Conservation (phyloP, 1,139 yeast species). For the Scheffersomyces illinoinensis region DNA sequence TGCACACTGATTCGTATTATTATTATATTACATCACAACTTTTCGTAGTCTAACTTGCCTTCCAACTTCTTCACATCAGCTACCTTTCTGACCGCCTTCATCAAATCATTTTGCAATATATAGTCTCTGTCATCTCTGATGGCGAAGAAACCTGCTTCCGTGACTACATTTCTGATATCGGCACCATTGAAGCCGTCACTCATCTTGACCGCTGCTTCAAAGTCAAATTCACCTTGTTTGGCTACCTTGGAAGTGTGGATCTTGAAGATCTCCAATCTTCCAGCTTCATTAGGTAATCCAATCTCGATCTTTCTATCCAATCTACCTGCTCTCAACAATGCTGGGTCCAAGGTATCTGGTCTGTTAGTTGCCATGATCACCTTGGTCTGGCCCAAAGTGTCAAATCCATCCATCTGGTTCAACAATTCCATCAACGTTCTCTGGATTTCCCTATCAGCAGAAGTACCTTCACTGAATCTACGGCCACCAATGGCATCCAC, state of each 20-base stretch:
- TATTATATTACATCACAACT: constrained; percentile 46
- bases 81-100: constrained; percentile 98
- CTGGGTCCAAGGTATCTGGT: constrained; percentile 99
- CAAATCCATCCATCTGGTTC: constrained; percentile 99
- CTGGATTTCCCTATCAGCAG: constrained; percentile 98
- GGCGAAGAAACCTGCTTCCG: constrained; percentile 99
- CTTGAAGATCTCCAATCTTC: constrained; percentile 91
- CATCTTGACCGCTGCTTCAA: constrained; percentile 96
- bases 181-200: constrained; percentile 99
- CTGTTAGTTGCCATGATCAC: constrained; percentile 99
- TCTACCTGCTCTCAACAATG: constrained; percentile 96
- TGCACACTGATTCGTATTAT: background rate
- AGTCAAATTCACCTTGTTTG: constrained; percentile 95
- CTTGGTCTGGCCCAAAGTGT: constrained; percentile 94
- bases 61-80: constrained; percentile 96
- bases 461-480: constrained; percentile 96
- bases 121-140: constrained; percentile 97
- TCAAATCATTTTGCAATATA: constrained; percentile 87
- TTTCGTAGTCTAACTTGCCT: constrained; percentile 93
- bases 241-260: constrained; percentile 86
- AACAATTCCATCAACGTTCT: constrained; percentile 97
- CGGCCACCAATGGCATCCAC: constrained; percentile 99
- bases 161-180: constrained; percentile 93
- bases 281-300: constrained; percentile 94
- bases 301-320: constrained; percentile 97